These are phyloP conservation scores for Teratosphaeria nubilosa DNA, from an alignment of 2,329 filamentous ascomycete species.

Conservation along the genomic window DNA sequence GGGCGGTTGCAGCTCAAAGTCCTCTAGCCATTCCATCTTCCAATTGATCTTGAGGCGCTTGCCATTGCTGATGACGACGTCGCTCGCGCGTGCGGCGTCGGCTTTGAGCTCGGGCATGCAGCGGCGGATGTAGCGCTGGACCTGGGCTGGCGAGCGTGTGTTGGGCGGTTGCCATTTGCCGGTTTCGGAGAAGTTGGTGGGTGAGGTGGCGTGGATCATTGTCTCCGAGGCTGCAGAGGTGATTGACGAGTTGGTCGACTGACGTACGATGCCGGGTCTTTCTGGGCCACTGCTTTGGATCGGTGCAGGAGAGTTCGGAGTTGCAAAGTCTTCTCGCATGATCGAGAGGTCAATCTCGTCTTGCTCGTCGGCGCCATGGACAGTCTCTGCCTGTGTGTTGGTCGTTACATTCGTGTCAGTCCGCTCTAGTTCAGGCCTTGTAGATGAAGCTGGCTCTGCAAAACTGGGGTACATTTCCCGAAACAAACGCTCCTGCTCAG, in stretches of 20 bases:
- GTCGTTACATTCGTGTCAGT: slow-evolving; percentile 1
- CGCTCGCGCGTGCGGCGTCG: slow-evolving; percentile 35
- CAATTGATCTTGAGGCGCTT: slow-evolving; percentile 36
- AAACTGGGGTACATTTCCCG: slow-evolving; percentile 37
- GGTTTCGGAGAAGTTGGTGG: slow-evolving; percentile 20
- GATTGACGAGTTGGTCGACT: slow-evolving; percentile 18
- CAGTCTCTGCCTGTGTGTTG: slow-evolving; percentile 8
- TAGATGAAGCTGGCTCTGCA: slow-evolving; percentile 12
- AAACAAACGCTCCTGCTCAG: slow-evolving; percentile 40
- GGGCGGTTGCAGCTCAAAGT: slow-evolving; percentile 35
- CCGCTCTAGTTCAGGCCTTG: slow-evolving; percentile 5
- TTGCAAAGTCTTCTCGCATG: slow-evolving; percentile 21
- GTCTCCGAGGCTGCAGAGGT: slow-evolving; percentile 17
- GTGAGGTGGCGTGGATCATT: slow-evolving; percentile 23
- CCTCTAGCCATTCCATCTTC: slow-evolving; percentile 31
- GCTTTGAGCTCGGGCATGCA: slow-evolving; percentile 37
- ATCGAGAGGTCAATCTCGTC: slow-evolving; percentile 27
- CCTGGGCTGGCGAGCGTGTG: slow-evolving; percentile 27
- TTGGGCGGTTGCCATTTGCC: slow-evolving; percentile 28
- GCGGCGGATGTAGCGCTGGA: slow-evolving; percentile 36
- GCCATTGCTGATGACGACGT: slow-evolving; percentile 34
- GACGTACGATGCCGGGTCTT: slow-evolving; percentile 15
- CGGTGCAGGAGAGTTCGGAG: slow-evolving; percentile 1
- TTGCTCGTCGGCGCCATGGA: slow-evolving; percentile 17
- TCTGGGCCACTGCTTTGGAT: background rate